Percentiles rank a stretch among this genome's conserved stretches.
Conservation (phyloP, 2,329 filamentous ascomycete species). For the Phialemonium atrogriseum region DNA sequence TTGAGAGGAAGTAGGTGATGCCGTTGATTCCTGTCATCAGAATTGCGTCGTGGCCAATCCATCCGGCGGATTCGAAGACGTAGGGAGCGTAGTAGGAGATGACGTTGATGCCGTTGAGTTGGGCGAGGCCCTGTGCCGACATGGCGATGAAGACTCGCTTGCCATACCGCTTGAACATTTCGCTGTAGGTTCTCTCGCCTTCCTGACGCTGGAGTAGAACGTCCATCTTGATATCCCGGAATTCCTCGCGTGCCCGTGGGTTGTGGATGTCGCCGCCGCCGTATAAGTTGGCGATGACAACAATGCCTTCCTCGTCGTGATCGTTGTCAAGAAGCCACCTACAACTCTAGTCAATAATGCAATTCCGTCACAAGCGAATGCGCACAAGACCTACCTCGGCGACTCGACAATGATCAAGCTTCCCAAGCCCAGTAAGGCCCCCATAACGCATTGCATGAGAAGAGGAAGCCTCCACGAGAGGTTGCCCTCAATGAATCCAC, state of each 20-base stretch:
- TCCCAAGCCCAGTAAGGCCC: conserved; percentile 71
- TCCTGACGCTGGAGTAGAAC: conserved; percentile 90
- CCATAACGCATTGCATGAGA: conserved; percentile 92
- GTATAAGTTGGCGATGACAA: conserved; percentile 96
- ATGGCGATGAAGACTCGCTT: conserved; percentile 96
- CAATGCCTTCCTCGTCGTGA: conserved; percentile 95
- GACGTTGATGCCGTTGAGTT: conserved; percentile 98
- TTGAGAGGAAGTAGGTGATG: conserved; percentile 80
- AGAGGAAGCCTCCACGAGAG: conserved; percentile 87
- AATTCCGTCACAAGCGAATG: conserved; percentile 5
- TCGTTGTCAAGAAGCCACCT: conserved; percentile 98
- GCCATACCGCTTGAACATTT: conserved; percentile 92
- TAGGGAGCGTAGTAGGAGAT: conserved; percentile 98
- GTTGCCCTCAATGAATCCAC: conserved; percentile 78
- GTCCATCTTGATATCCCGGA: conserved; percentile 98
- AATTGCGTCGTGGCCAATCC: conserved; percentile 81
- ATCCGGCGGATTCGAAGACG: conserved; percentile 95
- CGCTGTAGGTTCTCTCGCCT: conserved; percentile 80
- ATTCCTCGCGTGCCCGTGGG: conserved; percentile 85
- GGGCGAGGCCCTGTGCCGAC: conserved; percentile 92
- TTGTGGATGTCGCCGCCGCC: conserved; percentile 94
- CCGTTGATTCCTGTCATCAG: conserved; percentile 97
- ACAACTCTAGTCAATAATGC: conserved; percentile 18
- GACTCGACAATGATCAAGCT: conserved; percentile 95
- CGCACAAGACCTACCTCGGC: conserved; percentile 54